Evolutionary conservation across 1,284 basidiomycete genomes (phyloP), one percentile per base, ranked within the genome.

Genomic region (Pascua sp.): DNA sequence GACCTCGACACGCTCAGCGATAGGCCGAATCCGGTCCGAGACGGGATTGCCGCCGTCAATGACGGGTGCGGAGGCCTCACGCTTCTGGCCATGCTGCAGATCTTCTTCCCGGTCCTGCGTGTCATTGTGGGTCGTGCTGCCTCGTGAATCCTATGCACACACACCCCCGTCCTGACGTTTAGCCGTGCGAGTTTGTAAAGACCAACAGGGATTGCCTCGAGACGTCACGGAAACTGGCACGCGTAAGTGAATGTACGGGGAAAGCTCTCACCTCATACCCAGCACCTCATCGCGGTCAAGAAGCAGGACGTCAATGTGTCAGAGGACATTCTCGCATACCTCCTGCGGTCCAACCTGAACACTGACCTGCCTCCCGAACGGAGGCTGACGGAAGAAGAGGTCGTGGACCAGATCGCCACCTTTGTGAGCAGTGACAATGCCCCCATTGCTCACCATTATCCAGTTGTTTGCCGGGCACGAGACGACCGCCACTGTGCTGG

Each of bases 361-460:
- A 70, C 80, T 12, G 83, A 86, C 51, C 67, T 85, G 11, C 72
- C 77, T 7, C 73, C 80, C 0, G 77, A 78, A 0, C 82, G 87
- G 68, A 78, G 79, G 18, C 81, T 91, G 79, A 81, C 82, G 8
- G 81, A 84, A 45, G 77, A 81, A 13, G 88, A 91, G 66, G 83
- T 88, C 5, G 76, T 86, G 37, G 86, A 83, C 56, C 88, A 90
- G 71, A 88, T 91, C 59, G 85, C 86, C 11, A 90, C 87, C 0
- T 88, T 91, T 70, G 81, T 90, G 24, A 32, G 24, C 7, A 3
- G 7, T 32, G n/a, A 32, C 24, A 32, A 32, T 32, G 24, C 7
- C 7, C 24, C 24, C 24, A 32, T 32, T 32, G 4, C 24, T 32
- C 24, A 32, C 24, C 24, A 32, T 32, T 32, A 7, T 7, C 24